phyloP scores from a whole-genome alignment of 2,329 filamentous ascomycete genomes.

The Neofusicoccum kwambonambiense region DNA sequence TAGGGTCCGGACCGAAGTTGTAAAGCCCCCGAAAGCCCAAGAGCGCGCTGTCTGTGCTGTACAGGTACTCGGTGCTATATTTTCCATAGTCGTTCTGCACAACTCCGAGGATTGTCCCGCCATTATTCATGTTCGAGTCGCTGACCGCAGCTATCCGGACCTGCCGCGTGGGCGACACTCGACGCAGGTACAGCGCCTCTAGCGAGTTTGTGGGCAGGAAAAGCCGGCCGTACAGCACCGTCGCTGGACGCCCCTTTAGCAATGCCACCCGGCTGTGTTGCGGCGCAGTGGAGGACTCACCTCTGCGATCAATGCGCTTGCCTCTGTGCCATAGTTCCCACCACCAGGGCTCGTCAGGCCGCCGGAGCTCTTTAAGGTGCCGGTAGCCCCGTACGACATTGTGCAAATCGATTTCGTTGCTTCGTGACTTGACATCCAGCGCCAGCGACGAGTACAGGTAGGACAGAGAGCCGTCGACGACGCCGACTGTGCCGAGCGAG shows the following conservation, averaged over 20 bases:
- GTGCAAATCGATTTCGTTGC: constrained; percentile 72
- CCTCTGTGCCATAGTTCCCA: constrained; percentile 57
- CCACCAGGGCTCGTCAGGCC: constrained; percentile 50
- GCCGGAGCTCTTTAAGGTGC: constrained; percentile 67
- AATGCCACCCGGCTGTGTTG: constrained; percentile 13
- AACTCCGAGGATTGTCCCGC: constrained; percentile 71
- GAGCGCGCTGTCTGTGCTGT: constrained; percentile 87
- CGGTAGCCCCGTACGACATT: constrained; percentile 80
- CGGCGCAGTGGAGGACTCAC: constrained; percentile 29
- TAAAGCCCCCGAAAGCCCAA: constrained; percentile 86
- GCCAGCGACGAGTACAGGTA: constrained; percentile 92
- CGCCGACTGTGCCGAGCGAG: constrained; percentile 80
- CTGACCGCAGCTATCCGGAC: constrained; percentile 79
- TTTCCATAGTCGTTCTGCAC: constrained; percentile 81
- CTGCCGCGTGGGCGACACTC: constrained; percentile 74
- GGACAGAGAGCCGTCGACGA: constrained; percentile 94
- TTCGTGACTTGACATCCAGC: constrained; percentile 66
- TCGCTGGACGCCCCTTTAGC: constrained; percentile 43
- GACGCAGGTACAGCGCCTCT: constrained; percentile 79
- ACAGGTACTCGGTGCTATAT: constrained; percentile 85
- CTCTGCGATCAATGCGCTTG: constrained; percentile 49
- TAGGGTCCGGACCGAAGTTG: constrained; percentile 81
- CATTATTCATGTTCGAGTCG: constrained; percentile 67
- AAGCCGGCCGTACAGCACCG: constrained; percentile 72
- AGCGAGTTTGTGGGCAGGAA: constrained; percentile 83